These are phyloP conservation scores for Capsicum chinense DNA, from an alignment of 257 asterid genomes.

Conservation along the genomic window DNA sequence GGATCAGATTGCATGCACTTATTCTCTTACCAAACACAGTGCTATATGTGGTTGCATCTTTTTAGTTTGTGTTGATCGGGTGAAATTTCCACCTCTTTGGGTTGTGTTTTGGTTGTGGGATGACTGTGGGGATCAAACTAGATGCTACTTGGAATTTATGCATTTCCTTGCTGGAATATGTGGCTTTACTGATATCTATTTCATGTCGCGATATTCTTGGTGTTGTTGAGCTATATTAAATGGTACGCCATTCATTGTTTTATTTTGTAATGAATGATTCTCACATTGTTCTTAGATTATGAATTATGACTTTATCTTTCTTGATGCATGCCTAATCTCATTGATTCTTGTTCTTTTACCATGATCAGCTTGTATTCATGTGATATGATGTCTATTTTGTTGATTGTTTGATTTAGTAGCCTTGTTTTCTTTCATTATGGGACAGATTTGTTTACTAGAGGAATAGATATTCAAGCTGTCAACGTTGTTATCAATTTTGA, in stretches of 20 bases:
- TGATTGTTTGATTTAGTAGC: slow-evolving; percentile 26
- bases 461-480: slow-evolving; percentile 91
- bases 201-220: not conserved
- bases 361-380: not conserved
- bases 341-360: not conserved
- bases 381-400: slow-evolving; percentile 20
- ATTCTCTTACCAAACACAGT: not conserved
- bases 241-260: not conserved
- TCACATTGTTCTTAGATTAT: not conserved
- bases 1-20: not conserved
- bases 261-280: not conserved
- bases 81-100: not conserved
- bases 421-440: slow-evolving; percentile 12
- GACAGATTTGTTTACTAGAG: slow-evolving; percentile 86
- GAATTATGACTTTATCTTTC: slow-evolving; percentile 5
- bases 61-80: not conserved
- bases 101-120: not conserved
- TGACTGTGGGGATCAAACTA: not conserved
- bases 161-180: not conserved
- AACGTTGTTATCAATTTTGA: slow-evolving; percentile 87
- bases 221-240: not conserved
- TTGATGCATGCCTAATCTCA: not conserved
- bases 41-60: not conserved
- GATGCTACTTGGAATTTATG: not conserved
- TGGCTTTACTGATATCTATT: slow-evolving; percentile 6